Percentiles rank a stretch among this genome's conserved stretches.
phyloP scores from a whole-genome alignment of 2,329 filamentous ascomycete genomes.

The Diaporthe vexans region DNA sequence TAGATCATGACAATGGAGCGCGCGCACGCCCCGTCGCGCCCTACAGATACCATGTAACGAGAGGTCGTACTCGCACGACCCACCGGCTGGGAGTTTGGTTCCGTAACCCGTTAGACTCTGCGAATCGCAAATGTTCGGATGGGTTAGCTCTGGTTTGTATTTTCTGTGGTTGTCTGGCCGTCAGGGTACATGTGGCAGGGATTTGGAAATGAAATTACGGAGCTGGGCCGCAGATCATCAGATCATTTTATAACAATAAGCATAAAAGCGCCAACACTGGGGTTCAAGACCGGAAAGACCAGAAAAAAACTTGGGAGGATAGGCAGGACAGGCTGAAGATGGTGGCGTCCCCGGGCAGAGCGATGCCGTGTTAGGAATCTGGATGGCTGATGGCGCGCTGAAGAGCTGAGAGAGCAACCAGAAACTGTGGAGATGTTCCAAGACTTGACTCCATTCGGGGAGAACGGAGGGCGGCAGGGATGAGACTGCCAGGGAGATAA shows the following conservation, averaged over 20 bases:
- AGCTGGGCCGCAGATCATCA: conserved; percentile 19
- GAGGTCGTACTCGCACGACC: conserved; percentile 18
- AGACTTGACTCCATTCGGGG: conserved; percentile 23
- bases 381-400: conserved; percentile 30
- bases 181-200: background rate
- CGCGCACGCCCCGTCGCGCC: background rate
- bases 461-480: conserved; percentile 23
- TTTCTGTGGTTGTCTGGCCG: background rate
- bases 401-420: background rate
- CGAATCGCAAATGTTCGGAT: conserved; percentile 6
- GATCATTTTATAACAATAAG: conserved; percentile 26
- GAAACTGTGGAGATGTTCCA: conserved; percentile 12
- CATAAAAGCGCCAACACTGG: conserved; percentile 3
- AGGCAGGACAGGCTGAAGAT: background rate
- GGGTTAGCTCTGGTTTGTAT: background rate
- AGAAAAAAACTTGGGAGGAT: background rate
- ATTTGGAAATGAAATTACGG: background rate
- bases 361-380: conserved; percentile 40
- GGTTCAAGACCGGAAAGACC: background rate
- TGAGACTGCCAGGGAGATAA: conserved; percentile 19
- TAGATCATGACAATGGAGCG: background rate
- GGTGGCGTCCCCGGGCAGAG: conserved; percentile 10
- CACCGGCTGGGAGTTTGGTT: background rate
- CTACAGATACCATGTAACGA: conserved; percentile 14
- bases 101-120: conserved; percentile 6